Percentiles rank a stretch among this genome's conserved stretches.
Conservation (phyloP, 176 grass and related monocot species). For the Raddia guianensis region DNA sequence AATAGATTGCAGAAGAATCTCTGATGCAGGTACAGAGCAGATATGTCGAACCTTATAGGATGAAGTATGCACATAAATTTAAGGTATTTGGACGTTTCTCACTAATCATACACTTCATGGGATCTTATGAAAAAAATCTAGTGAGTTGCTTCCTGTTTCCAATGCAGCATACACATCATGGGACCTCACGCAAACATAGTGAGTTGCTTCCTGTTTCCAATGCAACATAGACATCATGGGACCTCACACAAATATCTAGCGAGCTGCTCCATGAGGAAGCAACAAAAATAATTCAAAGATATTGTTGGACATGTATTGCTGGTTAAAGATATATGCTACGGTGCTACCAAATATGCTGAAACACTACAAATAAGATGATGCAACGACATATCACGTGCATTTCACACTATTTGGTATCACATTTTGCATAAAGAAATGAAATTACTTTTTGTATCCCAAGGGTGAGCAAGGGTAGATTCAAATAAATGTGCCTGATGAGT, state of each 20-base stretch:
- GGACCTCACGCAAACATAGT: neutral
- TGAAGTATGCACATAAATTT: neutral
- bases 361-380: neutral
- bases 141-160: neutral
- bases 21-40: neutral
- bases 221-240: neutral
- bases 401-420: neutral
- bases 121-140: neutral
- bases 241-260: neutral
- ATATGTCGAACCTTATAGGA: neutral
- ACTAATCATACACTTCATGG: neutral
- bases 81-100: neutral
- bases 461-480: neutral
- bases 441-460: neutral
- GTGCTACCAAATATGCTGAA: neutral
- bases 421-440: neutral
- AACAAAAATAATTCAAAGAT: neutral
- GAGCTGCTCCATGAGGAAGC: constrained; percentile 4
- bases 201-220: neutral
- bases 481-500: neutral
- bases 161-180: neutral
- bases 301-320: neutral
- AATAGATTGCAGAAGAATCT: neutral
- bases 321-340: neutral
- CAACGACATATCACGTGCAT: neutral